These are phyloP conservation scores for Lentinula boryana DNA, from an alignment of 768 basidiomycete species.

Conservation along the genomic window DNA sequence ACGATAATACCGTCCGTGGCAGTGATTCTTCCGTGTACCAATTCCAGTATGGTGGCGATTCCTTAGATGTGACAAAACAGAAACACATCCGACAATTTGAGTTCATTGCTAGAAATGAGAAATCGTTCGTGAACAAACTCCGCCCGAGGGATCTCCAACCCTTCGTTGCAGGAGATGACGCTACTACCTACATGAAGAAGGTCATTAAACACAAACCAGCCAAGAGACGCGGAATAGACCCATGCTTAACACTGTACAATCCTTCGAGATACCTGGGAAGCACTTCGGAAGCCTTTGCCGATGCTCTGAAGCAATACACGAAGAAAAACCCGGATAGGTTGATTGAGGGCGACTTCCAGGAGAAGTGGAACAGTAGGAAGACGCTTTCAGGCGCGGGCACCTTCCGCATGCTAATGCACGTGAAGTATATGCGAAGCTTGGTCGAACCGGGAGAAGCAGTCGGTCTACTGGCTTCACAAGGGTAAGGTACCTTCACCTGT, in stretches of 20 bases:
- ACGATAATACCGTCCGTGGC: constrained; percentile 96
- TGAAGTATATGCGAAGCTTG: constrained; percentile 89
- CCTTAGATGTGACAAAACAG: constrained; percentile 94
- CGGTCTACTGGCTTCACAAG: constrained; percentile 92
- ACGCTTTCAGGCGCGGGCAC: constrained; percentile 41
- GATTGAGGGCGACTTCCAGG: constrained; percentile 30
- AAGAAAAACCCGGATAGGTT: constrained; percentile 60
- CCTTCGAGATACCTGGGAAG: constrained; percentile 81
- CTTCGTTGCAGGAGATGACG: constrained; percentile 59
- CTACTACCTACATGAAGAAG: constrained; percentile 82
- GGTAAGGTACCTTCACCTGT: constrained; percentile 43
- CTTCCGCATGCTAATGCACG: constrained; percentile 82
- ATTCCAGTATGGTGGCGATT: constrained; percentile 96
- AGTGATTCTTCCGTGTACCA: constrained; percentile 92
- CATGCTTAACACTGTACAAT: constrained; percentile 67
- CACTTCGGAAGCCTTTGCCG: constrained; percentile 89
- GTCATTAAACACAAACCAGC: constrained; percentile 57
- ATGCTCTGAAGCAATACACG: constrained; percentile 72
- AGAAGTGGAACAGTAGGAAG: constrained; percentile 37
- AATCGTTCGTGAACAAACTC: constrained; percentile 70
- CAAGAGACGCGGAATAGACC: constrained; percentile 58
- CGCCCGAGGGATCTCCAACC: constrained; percentile 51
- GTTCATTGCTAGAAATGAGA: constrained; percentile 84
- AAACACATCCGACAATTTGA: constrained; percentile 93
- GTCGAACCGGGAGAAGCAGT: constrained; percentile 99